A percentile compares a stretch with the other conserved stretches of the same genome.
Evolutionary conservation across 805 yeast species (phyloP).

Genomic region (Saccharomyces eubayanus): DNA sequence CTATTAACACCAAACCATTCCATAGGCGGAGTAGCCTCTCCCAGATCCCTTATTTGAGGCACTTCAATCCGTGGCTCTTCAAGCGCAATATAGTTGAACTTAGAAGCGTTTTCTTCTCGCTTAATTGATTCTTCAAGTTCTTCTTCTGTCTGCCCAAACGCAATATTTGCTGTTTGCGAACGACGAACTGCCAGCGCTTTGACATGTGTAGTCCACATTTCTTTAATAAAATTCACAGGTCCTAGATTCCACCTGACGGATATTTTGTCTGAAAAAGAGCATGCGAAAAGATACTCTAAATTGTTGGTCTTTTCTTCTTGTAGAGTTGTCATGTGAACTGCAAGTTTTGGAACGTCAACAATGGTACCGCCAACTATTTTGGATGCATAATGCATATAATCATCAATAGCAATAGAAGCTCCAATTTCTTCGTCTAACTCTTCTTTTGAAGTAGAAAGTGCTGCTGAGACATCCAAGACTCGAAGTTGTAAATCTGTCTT

Average conservation of each 20-base stretch:
- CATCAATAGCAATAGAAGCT: slow-evolving; percentile 39
- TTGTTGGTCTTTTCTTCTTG: slow-evolving; percentile 44
- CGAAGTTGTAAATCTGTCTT: slow-evolving; percentile 53
- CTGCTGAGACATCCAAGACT: slow-evolving; percentile 54
- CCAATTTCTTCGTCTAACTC: slow-evolving; percentile 44
- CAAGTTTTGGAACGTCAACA: slow-evolving; percentile 68
- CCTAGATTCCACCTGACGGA: slow-evolving; percentile 93
- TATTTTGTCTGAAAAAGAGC: slow-evolving; percentile 81
- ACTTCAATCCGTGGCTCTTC: slow-evolving; percentile 77
- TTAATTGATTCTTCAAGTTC: slow-evolving; percentile 36
- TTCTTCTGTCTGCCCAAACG: slow-evolving; percentile 20
- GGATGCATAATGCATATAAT: slow-evolving; percentile 47
- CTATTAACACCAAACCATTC: slow-evolving; percentile 97
- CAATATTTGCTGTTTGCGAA: slow-evolving; percentile 30
- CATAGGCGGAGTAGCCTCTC: slow-evolving; percentile 94
- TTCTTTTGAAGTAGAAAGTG: slow-evolving; percentile 53
- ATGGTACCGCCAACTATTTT: slow-evolving; percentile 73
- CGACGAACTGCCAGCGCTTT: slow-evolving; percentile 60
- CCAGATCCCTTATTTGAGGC: slow-evolving; percentile 83
- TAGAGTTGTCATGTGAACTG: slow-evolving; percentile 66
- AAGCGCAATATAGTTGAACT: slow-evolving; percentile 46
- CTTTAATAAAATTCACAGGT: slow-evolving; percentile 78
- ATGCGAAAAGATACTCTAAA: slow-evolving; percentile 59
- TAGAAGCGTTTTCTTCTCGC: slow-evolving; percentile 34
- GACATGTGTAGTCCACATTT: slow-evolving; percentile 85